Base-by-base conservation (phyloP, 1,284 basidiomycete genomes). In the Phellinidium pouzarii region DNA sequence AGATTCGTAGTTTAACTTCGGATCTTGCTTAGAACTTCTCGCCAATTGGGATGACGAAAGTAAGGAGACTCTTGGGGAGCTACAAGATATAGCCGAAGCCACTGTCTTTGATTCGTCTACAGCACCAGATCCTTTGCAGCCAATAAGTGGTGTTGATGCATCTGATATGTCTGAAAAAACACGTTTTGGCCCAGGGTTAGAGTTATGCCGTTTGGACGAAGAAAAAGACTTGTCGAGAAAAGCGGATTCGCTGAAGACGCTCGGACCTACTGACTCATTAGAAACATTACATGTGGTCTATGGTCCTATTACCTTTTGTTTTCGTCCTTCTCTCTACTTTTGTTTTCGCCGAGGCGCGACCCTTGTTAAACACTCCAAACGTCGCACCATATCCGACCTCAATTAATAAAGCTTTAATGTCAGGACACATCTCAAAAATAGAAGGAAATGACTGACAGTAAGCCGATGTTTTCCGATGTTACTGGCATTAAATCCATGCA, bases 401-500 rank as follows among this genome's bases (percentile, higher is more conserved):
- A 12, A 70, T 73, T 59, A 70, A 76, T 44, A 73, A 64, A 76
- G 84, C 60, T 5, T 22, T 9, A 37, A 53, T 38, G n/a, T n/a
- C n/a, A n/a, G n/a, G n/a, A n/a, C n/a, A n/a, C n/a, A n/a, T n/a
- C n/a, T n/a, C n/a, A n/a, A n/a, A n/a, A n/a, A n/a, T n/a, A n/a
- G n/a, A n/a, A n/a, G n/a, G n/a, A n/a, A n/a, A n/a, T n/a, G 22
- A 64, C 72, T 44, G 56, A 87, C 87, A 55, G 87, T 90, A n/a
- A 90, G 66, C 48, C 86, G 77, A 54, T 76, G 73, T 59, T 76
- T 80, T 1, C 81, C 80, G 11, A 90, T 74, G 57, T 87, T 89
- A 2, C 76, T 77, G 0, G 87, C 79, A 6, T 75, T 71, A 61
- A 90, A 86, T 0, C 84, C 84, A 54, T 87, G 82, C 78, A 90